A percentile compares a stretch with the other conserved stretches of the same genome.
These are phyloP conservation scores for Diplodia intermedia DNA, from an alignment of 2,329 filamentous ascomycete genomes.

Conservation along the genomic window DNA sequence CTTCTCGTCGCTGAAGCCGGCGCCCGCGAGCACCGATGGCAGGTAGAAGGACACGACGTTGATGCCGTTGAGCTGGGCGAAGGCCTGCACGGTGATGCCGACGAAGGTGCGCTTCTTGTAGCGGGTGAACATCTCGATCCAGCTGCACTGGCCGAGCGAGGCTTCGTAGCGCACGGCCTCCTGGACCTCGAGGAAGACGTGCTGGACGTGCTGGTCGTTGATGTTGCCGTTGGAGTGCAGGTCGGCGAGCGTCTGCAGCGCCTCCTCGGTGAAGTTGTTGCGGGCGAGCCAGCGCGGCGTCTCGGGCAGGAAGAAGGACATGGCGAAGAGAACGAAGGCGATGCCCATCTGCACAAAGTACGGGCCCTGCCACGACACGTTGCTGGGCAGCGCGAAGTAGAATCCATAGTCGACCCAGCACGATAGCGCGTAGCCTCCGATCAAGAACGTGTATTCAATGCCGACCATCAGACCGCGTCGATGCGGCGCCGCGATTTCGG, in stretches of 20 bases:
- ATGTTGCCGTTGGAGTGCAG: constrained; percentile 49
- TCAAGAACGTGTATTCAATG: constrained; percentile 49
- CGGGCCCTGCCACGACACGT: constrained; percentile 45
- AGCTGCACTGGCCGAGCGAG: constrained; percentile 45
- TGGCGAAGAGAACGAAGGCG: constrained; percentile 44
- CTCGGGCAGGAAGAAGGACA: constrained; percentile 50
- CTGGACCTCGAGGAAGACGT: constrained; percentile 49
- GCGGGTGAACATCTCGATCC: constrained; percentile 52
- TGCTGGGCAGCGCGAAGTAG: constrained; percentile 45
- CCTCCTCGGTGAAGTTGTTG: constrained; percentile 51
- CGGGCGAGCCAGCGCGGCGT: constrained; percentile 52
- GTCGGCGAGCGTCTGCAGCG: constrained; percentile 51
- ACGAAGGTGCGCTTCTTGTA: constrained; percentile 65
- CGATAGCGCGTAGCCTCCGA: constrained; percentile 52
- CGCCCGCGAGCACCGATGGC: constrained; percentile 37
- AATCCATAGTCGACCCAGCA: constrained; percentile 51
- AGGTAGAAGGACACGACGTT: constrained; percentile 55
- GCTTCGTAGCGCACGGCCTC: constrained; percentile 49
- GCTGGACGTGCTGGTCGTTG: constrained; percentile 46
- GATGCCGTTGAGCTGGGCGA: constrained; percentile 73
- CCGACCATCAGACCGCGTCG: constrained; percentile 50
- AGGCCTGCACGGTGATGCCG: constrained; percentile 72
- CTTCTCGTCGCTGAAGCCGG: constrained; percentile 52
- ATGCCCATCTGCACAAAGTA: constrained; percentile 46
- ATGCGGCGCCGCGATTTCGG: constrained; percentile 49